A percentile compares a stretch with the other conserved stretches of the same genome.
Conservation (phyloP, 2,329 filamentous ascomycete genomes). For the Rhytidhysteron rufulum region DNA sequence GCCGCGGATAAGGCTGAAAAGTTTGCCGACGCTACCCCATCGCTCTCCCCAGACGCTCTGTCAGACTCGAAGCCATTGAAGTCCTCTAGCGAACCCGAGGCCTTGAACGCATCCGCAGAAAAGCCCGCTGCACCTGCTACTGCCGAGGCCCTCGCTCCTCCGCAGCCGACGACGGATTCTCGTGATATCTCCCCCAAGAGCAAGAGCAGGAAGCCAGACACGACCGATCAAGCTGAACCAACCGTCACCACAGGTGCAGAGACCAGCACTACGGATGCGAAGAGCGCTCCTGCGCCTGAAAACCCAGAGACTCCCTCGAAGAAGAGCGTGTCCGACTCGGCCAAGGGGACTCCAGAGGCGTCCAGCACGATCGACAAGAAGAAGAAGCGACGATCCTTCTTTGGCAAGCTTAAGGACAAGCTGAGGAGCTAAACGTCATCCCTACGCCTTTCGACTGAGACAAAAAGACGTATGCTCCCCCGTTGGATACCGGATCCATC, state of each 20-base stretch:
- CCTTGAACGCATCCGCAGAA: conserved; percentile 36
- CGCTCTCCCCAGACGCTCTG: conserved; percentile 6
- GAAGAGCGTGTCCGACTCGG: conserved; percentile 21
- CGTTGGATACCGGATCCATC: too few species aligned
- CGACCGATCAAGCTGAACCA: conserved; percentile 33
- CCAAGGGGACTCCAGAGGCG: conserved; percentile 37
- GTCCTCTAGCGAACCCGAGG: conserved; percentile 27
- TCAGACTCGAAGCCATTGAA: conserved; percentile 11
- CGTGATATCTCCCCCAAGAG: conserved; percentile 42
- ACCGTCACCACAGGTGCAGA: conserved; percentile 39
- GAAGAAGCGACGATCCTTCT: conserved; percentile 48
- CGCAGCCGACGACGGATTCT: conserved; percentile 22
- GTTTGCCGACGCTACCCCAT: conserved; percentile 30
- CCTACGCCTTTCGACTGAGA: not conserved
- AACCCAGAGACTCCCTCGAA: conserved; percentile 32
- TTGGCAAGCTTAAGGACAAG: conserved; percentile 49
- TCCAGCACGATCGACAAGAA: conserved; percentile 26
- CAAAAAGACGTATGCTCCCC: not conserved
- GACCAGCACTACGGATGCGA: conserved; percentile 27
- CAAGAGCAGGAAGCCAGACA: conserved; percentile 35
- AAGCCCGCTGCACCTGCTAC: conserved; percentile 19
- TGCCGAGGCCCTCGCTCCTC: conserved; percentile 2
- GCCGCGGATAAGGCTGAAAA: conserved; percentile 39
- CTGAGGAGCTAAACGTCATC: conserved; percentile 25
- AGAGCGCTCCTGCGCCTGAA: conserved; percentile 16